Base-by-base conservation (phyloP, 148 eudicot species). In the Selenicereus undatus region DNA sequence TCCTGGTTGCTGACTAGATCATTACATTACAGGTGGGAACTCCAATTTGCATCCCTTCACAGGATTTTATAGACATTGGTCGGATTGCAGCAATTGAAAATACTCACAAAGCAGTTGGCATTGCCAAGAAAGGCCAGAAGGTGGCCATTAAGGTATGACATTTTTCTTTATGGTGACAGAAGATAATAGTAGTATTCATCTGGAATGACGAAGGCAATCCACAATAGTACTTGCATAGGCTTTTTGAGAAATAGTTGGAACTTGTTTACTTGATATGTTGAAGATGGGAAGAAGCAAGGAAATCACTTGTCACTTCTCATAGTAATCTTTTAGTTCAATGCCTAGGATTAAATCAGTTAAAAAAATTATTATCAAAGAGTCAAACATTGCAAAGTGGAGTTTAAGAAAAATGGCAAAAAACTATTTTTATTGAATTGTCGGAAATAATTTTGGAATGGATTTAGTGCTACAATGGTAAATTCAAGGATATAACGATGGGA, bases 101-200 rank as follows among this genome's bases (percentile, higher is more conserved):
- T 78, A 91, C 93, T 82, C 88, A 91, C 81, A 92, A 91, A 81
- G 83, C 90, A 10, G 97, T 93, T 83, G 97, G 89, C 58, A 81
- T 42, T 78, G 97, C 97, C 17, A 92, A 90, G 91, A 93, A 93
- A 83, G 97, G 97, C 72, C 90, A 89, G 80, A 84, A 91, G 85
- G 93, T 92, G 81, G 92, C 97, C 70, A 89, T 95, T 52, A 95
- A 95, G 99, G 97, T 93, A 90, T 76, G 83, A 50, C 45, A 42
- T 77, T 50, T 45, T 12, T 64, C 35, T 27, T 66, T 8, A 3
- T 66, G 71, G 71, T 27, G 68, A n/a, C 35, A 11, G 71, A 66
- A 11, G 32, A 39, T 39, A 39, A 39, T 39, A 39, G 43, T 4
- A 39, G 68, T 24, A 2, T 11, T 24, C 26, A 64, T n/a, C 13